Base-by-base conservation (phyloP, 129 eudicot species). In the Escallonia rubra region DNA sequence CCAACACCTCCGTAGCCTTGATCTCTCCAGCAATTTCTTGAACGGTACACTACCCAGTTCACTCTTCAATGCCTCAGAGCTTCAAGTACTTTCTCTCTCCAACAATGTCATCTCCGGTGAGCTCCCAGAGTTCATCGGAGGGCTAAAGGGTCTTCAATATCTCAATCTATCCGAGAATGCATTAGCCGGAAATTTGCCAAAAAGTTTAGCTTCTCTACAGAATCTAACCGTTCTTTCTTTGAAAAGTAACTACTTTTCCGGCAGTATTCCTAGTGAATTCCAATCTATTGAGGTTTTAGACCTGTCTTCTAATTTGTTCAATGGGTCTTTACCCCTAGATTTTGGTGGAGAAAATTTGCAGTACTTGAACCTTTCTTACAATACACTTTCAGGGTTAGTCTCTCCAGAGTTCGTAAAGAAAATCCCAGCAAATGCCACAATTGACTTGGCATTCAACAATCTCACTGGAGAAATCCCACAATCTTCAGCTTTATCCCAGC, bases 391-490 rank as follows among this genome's bases (percentile, higher is more conserved):
- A 1, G 98, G 98, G 5, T 52, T 51, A 11, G 57, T 92, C 2
- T 71, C 84, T 7, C 63, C 75, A 0, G 58, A 69, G 4, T 86
- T 92, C 34, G 90, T 72, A 0, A 23, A 60, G 9, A 66, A 67
- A 23, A 53, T 89, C 54, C 90, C 95, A 53, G 85, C 42, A 14
- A 86, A 68, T 3, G 86, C 83, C 13, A 79, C 79, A 0, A 70
- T 90, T 51, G 99, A 94, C 73, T 83, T 94, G 38, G 89, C 99
- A 9, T 89, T 63, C 71, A 94, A 94, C 66, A 68, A 69, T 44
- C 76, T 94, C 9, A 67, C 97, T 4, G 99, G 99, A 1, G 71
- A 80, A 72, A 84, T 94, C 56, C 99, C 97, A 13, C 70, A 76
- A 39, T 47, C 64, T 8, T 54, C 54, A 63, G 40, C 81, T 0